Evolutionary conservation across 140 eudicot species (phyloP), one percentile per base, ranked within the genome.

Genomic region (Erigeron philadelphicus): DNA sequence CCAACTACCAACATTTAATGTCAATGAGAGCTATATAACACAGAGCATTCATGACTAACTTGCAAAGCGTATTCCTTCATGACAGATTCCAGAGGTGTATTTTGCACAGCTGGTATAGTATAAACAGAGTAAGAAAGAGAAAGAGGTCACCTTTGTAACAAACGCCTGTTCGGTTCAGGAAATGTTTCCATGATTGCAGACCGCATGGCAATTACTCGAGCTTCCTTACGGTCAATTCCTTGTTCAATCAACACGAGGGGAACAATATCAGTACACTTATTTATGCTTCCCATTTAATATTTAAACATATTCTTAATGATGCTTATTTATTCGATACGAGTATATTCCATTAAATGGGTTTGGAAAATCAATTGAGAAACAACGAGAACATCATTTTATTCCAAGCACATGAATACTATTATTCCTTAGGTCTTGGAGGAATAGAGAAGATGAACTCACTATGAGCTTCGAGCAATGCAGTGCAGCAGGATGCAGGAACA

Each of bases 401-500:
- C 19, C 8, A 61, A 42, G 9, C 3, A 61, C 46, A 66, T 23
- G 21, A 6, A 61, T 49, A 63, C 61, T 38, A 41, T 35, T 35
- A 38, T 62, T 12, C 9, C n/a, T 11, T 41, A 3, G 21, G 19
- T 64, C 45, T 31, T 11, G 23, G 49, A 41, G 10, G 63, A 77
- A 10, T 50, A 52, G 9, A 35, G 50, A 19, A 70, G 66, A 35
- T 65, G 81, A 67, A 85, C 92, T 84, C 79, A 91, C 97, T 91
- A 44, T 86, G 84, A 60, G 97, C 95, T 73, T 91, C 97, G 77
- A 91, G 73, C 69, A 91, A 74, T 35, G 96, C 91, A 72, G 96
- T 91, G 79, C 97, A 91, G 80, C 97, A 88, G 66, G 96, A 90
- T 66, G 97, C 95, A 67, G 97, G 97, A 87, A 91, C 98, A 7